Evolutionary conservation across 306 rosid species (phyloP), one percentile per base, ranked within the genome.

Genomic region (Quercus bicolor): DNA sequence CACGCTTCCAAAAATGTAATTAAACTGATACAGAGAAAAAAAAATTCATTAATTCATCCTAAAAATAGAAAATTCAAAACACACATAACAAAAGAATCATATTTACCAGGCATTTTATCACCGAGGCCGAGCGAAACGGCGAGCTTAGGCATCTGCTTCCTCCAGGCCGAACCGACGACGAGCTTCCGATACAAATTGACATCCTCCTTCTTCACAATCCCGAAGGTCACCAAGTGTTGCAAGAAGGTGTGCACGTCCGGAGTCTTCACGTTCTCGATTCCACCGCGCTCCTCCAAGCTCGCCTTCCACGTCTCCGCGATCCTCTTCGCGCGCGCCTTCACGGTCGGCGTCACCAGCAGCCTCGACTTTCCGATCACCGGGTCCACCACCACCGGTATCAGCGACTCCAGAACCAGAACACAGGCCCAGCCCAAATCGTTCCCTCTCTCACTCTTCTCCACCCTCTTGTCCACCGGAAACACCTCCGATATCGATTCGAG

Each of bases 61-160:
- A 40, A 40, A 40, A 40, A 40, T 40, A 40, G 45, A 40, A 40
- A 40, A 40, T 40, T 40, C 45, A 40, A 40, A 7, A 40, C 45
- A 40, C 45, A 40, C 45, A 8, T 13, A 12, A 70, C 18, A 21
- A 56, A 57, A n/a, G 5, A 52, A 20, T 60, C 19, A 34, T 18
- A 72, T 70, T 78, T 68, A 95, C 99, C 98, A 4, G 99, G 98
- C 99, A 95, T 93, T 82, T 93, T 88, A 31, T 90, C 78, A 16
- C 91, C 61, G n/a, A 95, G 96, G 70, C 99, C 99, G 26, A 95
- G 99, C 0, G 97, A 95, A 68, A 93, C 93, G 0, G 98, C 99
- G 43, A 95, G 97, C 87, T 93, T 95, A 0, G 99, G 99, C 99
- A 93, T 95, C 89, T 93, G 99, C 87, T 91, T 95, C 87, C 99